A percentile compares a stretch with the other conserved stretches of the same genome.
Evolutionary conservation across 352 stramenopile species (phyloP).

Genomic region (Blastocystis sp.): DNA sequence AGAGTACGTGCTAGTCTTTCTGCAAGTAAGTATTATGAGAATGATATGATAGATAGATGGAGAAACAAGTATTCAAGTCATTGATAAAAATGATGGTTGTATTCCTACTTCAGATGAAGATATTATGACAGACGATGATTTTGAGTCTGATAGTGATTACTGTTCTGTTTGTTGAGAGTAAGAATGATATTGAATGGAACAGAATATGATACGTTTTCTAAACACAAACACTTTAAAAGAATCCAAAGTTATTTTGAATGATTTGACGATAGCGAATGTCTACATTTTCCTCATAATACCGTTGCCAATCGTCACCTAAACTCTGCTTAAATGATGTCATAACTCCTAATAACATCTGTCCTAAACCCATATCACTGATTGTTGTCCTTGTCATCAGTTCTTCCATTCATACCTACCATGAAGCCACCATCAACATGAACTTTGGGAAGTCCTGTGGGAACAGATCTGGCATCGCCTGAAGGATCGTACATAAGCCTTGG

Average conservation of each 20-base stretch:
- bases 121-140: not conserved
- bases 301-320: not conserved
- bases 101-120: not conserved
- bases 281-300: not conserved
- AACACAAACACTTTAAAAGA: slow-evolving; percentile 15
- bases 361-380: slow-evolving; percentile 8
- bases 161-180: not conserved
- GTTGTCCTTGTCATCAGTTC: too few species aligned
- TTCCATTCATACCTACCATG: too few species aligned
- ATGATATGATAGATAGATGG: not conserved
- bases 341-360: slow-evolving; percentile 19
- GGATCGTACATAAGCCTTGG: not conserved
- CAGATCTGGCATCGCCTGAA: not conserved
- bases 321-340: not conserved
- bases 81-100: slow-evolving; percentile 5
- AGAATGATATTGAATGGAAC: too few species aligned
- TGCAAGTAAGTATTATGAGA: not conserved
- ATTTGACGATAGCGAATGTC: slow-evolving; percentile 40
- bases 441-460: not conserved
- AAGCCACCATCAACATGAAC: slow-evolving; percentile 31
- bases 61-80: not conserved
- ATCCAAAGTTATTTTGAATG: not conserved
- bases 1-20: not conserved
- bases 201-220: not conserved
- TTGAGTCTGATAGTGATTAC: not conserved